Percentiles rank a stretch among this genome's conserved stretches.
These are phyloP conservation scores for Xylariaceae sp. DNA, from an alignment of 2,329 filamentous ascomycete genomes.

Conservation along the genomic window DNA sequence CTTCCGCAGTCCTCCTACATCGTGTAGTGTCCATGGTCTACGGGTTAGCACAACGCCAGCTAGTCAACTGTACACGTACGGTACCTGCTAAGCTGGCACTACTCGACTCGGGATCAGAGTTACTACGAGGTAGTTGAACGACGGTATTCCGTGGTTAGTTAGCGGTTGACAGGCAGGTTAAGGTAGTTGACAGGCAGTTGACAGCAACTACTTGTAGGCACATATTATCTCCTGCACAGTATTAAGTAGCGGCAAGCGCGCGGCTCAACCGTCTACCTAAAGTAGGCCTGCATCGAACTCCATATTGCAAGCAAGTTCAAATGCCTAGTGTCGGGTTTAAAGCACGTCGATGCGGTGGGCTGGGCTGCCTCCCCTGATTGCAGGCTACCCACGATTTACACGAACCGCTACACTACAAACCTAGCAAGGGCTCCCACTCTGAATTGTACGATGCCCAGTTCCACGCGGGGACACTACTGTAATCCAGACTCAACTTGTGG, in stretches of 20 bases:
- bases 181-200: background rate
- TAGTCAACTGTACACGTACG: background rate
- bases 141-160: too few species aligned
- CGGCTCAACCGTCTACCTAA: background rate
- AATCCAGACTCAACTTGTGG: too few species aligned
- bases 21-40: background rate
- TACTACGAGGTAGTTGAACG: too few species aligned
- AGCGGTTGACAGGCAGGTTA: background rate
- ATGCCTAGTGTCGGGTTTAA: too few species aligned
- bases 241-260: background rate
- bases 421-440: too few species aligned
- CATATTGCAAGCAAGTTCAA: too few species aligned
- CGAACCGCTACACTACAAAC: too few species aligned
- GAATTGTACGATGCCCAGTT: too few species aligned
- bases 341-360: background rate
- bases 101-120: background rate
- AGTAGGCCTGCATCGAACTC: too few species aligned
- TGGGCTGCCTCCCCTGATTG: background rate
- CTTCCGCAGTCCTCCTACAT: background rate
- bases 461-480: too few species aligned
- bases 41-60: background rate
- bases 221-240: background rate
- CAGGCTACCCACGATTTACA: too few species aligned
- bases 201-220: background rate
- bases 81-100: background rate